Percentiles rank a stretch among this genome's conserved stretches.
Conservation (phyloP, 2,329 filamentous ascomycete genomes). For the Cladosporium sp. region DNA sequence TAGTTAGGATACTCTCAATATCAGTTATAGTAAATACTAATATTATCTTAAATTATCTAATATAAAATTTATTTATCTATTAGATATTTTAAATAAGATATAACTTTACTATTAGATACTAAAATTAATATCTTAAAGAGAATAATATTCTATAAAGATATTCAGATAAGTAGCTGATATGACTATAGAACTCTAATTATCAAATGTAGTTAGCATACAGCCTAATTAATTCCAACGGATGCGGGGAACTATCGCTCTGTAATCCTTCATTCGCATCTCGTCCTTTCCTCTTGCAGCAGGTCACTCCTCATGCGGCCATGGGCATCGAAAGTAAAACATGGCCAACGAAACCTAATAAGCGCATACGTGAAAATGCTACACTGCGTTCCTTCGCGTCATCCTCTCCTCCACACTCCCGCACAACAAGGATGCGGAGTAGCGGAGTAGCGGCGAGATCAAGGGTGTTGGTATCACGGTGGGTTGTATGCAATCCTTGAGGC, state of each 20-base stretch:
- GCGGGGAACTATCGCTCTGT: neutral
- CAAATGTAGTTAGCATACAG: neutral
- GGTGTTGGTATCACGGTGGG: neutral
- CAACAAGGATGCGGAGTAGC: neutral
- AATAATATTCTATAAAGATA: too few relatives aligned
- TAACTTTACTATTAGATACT: too few relatives aligned
- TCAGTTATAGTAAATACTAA: too few relatives aligned
- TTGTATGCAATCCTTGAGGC: neutral
- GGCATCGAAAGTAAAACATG: neutral
- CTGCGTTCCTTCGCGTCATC: neutral
- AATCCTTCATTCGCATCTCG: neutral
- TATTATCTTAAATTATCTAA: too few relatives aligned
- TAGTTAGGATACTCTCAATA: too few relatives aligned
- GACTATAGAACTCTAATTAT: neutral
- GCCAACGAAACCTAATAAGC: neutral
- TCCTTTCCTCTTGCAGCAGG: neutral
- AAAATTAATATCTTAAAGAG: too few relatives aligned
- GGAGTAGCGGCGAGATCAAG: neutral
- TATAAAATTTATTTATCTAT: too few relatives aligned
- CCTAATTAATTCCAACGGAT: neutral
- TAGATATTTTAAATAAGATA: too few relatives aligned
- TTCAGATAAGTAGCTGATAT: too few relatives aligned
- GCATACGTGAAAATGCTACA: neutral
- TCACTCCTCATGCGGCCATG: neutral
- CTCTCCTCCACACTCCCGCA: neutral